Percentiles rank a stretch among this genome's conserved stretches.
These are phyloP conservation scores for Daldinia loculata DNA, from an alignment of 495 filamentous ascomycete species.

Conservation along the genomic window DNA sequence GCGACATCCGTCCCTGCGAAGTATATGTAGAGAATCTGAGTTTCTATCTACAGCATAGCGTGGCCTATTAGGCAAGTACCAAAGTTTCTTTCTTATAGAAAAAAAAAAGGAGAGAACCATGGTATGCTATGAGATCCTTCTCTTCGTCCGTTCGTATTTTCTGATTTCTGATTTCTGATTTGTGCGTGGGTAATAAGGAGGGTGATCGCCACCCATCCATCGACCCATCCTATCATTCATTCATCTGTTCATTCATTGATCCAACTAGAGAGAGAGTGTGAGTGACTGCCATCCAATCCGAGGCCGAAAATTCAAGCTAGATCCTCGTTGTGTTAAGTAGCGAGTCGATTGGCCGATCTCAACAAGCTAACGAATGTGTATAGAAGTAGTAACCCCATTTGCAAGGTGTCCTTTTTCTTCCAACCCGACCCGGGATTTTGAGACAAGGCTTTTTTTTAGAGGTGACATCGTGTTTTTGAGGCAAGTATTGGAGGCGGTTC, in stretches of 20 bases:
- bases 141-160: neutral
- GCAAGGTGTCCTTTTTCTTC: neutral
- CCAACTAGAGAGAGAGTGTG: neutral
- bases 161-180: neutral
- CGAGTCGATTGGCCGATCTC: constrained; percentile 1
- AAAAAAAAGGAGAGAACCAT: neutral
- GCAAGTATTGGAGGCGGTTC: neutral
- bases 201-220: neutral
- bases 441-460: neutral
- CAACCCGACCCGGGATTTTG: neutral
- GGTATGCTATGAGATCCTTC: neutral
- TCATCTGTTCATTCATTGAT: neutral
- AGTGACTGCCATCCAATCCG: neutral
- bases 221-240: neutral
- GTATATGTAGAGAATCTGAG: constrained; percentile 4
- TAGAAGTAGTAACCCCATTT: neutral
- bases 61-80: neutral
- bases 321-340: neutral
- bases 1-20: neutral
- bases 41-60: constrained; percentile 1
- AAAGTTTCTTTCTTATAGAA: neutral
- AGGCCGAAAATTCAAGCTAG: neutral
- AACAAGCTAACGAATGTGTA: neutral
- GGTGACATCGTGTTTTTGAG: neutral
- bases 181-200: neutral